phyloP scores from a whole-genome alignment of 805 yeast genomes.

The Teunomyces gatunensis region DNA sequence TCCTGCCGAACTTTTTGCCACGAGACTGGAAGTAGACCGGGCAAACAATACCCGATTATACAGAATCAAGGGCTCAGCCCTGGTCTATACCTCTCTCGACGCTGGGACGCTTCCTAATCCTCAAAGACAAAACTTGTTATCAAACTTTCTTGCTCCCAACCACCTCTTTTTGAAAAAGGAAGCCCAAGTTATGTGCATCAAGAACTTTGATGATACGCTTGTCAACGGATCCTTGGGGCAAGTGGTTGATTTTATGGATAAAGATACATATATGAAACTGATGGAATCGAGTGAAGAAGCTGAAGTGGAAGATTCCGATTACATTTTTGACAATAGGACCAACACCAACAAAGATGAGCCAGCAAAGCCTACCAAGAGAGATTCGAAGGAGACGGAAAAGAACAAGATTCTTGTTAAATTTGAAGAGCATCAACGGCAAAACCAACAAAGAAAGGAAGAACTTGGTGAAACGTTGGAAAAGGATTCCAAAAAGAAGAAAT shows the following conservation, averaged over 20 bases:
- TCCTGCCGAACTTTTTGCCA: constrained; percentile 74
- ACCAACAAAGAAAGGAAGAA: constrained; percentile 47
- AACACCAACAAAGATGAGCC: not conserved
- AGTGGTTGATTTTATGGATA: constrained; percentile 54
- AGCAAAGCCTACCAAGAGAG: not conserved
- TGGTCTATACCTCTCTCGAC: constrained; percentile 51
- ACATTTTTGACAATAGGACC: constrained; percentile 10
- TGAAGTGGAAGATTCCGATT: constrained; percentile 13
- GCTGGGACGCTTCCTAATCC: constrained; percentile 49
- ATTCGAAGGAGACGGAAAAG: constrained; percentile 1
- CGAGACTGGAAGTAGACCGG: constrained; percentile 66
- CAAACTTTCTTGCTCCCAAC: constrained; percentile 62
- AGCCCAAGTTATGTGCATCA: constrained; percentile 82
- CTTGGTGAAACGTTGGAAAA: constrained; percentile 42
- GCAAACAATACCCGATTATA: constrained; percentile 56
- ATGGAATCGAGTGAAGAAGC: constrained; percentile 4
- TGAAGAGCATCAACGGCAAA: constrained; percentile 9
- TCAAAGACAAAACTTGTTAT: constrained; percentile 43
- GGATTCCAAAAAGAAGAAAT: constrained; percentile 46
- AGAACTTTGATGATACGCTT: constrained; percentile 66
- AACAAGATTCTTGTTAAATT: not conserved
- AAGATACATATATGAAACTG: constrained; percentile 35
- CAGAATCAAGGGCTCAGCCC: constrained; percentile 42
- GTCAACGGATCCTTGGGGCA: constrained; percentile 80
- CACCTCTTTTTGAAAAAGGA: constrained; percentile 57